phyloP scores from a whole-genome alignment of 2,329 filamentous ascomycete species.

The Colletotrichum costaricense region DNA sequence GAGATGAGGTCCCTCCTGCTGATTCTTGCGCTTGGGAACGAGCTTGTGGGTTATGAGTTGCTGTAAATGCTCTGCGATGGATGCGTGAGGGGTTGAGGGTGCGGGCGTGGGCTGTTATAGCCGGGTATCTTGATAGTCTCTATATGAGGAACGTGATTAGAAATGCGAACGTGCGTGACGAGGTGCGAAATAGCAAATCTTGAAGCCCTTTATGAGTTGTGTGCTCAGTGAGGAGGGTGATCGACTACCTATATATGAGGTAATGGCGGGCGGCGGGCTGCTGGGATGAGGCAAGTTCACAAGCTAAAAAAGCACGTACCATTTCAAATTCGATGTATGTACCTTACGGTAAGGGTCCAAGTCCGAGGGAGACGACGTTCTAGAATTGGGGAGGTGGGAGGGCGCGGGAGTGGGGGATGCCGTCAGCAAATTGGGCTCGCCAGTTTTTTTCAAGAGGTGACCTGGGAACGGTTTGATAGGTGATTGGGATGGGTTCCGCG shows the following conservation, averaged over 20 bases:
- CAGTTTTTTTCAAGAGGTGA: not conserved
- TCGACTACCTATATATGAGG: constrained; percentile 16
- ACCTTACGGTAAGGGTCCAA: not conserved
- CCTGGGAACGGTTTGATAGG: not conserved
- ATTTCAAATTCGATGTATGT: constrained; percentile 3
- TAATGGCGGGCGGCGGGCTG: not conserved
- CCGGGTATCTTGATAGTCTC: constrained; percentile 19
- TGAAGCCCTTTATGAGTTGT: not conserved
- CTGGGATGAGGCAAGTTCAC: constrained; percentile 14
- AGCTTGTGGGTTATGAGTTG: constrained; percentile 22
- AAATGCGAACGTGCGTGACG: not conserved
- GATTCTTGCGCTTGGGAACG: constrained; percentile 20
- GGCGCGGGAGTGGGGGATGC: not conserved
- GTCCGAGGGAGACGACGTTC: constrained; percentile 1
- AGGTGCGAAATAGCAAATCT: not conserved
- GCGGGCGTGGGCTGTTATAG: constrained; percentile 8
- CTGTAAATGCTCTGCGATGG: constrained; percentile 26
- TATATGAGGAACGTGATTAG: not conserved
- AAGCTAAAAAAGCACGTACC: constrained; percentile 20
- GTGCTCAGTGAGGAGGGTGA: not conserved
- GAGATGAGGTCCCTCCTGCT: constrained; percentile 5
- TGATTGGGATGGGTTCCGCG: not conserved
- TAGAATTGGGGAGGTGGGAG: not conserved
- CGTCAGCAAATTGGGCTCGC: not conserved
- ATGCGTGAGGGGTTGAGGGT: not conserved